A percentile compares a stretch with the other conserved stretches of the same genome.
Evolutionary conservation across 2,329 filamentous ascomycete species (phyloP).

Genomic region (Ambrosiella cleistominuta): DNA sequence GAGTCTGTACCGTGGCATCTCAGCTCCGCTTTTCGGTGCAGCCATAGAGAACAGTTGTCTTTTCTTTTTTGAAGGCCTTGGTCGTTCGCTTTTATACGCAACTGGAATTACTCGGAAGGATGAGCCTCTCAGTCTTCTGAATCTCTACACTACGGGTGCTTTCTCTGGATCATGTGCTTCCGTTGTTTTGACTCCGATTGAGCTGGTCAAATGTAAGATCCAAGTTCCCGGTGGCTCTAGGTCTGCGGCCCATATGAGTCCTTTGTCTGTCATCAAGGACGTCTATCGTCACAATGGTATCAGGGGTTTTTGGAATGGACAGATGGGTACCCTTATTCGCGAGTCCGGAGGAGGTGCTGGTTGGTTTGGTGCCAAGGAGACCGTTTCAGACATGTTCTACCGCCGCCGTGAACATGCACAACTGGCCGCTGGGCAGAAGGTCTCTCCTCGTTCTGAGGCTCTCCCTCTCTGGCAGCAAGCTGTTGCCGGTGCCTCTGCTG

Average conservation of each 20-base stretch:
- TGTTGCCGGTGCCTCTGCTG: conserved; percentile 68
- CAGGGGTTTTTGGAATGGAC: conserved; percentile 83
- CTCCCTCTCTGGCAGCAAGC: conserved; percentile 78
- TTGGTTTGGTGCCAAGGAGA: conserved; percentile 90
- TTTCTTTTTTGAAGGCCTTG: conserved; percentile 75
- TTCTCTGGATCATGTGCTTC: conserved; percentile 80
- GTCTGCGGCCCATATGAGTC: conserved; percentile 31
- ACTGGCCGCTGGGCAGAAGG: conserved; percentile 25
- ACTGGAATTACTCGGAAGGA: conserved; percentile 31
- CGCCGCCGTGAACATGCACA: conserved; percentile 31
- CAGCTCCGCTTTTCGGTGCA: conserved; percentile 74
- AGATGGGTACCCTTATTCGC: conserved; percentile 79
- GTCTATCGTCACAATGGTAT: conserved; percentile 72
- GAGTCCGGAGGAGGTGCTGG: conserved; percentile 86
- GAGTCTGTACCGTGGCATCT: conserved; percentile 82
- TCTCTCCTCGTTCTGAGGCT: conserved; percentile 40
- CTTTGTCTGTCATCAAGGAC: conserved; percentile 54
- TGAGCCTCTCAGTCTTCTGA: conserved; percentile 52
- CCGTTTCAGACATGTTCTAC: conserved; percentile 53
- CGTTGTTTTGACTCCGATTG: conserved; percentile 80
- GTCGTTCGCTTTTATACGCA: conserved; percentile 47
- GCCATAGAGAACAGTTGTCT: conserved; percentile 83
- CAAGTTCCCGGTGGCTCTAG: conserved; percentile 43
- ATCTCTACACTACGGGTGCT: conserved; percentile 64
- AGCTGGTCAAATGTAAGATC: conserved; percentile 96